A percentile compares a stretch with the other conserved stretches of the same genome.
These are phyloP conservation scores for Darksidea phi DNA, from an alignment of 495 filamentous ascomycete species.

Conservation along the genomic window DNA sequence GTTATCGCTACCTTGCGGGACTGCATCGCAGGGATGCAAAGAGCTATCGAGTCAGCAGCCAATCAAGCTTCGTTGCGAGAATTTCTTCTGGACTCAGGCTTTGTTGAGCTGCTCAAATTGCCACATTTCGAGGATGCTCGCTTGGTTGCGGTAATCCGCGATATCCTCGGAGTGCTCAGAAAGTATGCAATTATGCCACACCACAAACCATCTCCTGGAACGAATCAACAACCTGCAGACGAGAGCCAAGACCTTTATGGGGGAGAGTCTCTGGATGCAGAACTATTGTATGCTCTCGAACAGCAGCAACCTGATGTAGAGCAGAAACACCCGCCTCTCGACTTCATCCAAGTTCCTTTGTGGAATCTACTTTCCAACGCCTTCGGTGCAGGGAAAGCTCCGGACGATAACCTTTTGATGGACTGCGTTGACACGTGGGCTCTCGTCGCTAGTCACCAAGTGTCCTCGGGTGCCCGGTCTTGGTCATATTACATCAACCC, in stretches of 20 bases:
- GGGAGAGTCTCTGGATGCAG: conserved; percentile 63
- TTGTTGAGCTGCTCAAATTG: conserved; percentile 45
- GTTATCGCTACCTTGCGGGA: conserved; percentile 59
- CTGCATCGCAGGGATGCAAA: conserved; percentile 53
- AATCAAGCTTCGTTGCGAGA: conserved; percentile 42
- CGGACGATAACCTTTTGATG: conserved; percentile 58
- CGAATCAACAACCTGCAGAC: conserved; percentile 45
- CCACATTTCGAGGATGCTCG: conserved; percentile 45
- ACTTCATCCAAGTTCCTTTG: conserved; percentile 53
- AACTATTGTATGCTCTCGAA: conserved; percentile 47
- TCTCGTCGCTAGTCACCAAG: conserved; percentile 36
- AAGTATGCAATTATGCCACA: conserved; percentile 35
- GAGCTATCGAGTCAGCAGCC: conserved; percentile 48
- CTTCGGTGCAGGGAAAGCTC: conserved; percentile 62
- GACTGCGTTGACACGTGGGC: conserved; percentile 46
- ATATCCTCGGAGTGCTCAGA: conserved; percentile 47
- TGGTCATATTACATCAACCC: conserved; percentile 62
- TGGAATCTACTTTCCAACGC: conserved; percentile 63
- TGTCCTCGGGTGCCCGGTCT: conserved; percentile 39
- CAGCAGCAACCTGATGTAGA: not conserved
- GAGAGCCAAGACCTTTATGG: conserved; percentile 67
- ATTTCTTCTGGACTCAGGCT: conserved; percentile 40
- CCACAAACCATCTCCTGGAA: conserved; percentile 1
- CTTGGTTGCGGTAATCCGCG: conserved; percentile 43
- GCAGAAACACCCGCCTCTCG: conserved; percentile 25